Percentiles rank a stretch among this genome's conserved stretches.
phyloP scores from a whole-genome alignment of 306 rosid genomes.

The Prunus armeniaca region DNA sequence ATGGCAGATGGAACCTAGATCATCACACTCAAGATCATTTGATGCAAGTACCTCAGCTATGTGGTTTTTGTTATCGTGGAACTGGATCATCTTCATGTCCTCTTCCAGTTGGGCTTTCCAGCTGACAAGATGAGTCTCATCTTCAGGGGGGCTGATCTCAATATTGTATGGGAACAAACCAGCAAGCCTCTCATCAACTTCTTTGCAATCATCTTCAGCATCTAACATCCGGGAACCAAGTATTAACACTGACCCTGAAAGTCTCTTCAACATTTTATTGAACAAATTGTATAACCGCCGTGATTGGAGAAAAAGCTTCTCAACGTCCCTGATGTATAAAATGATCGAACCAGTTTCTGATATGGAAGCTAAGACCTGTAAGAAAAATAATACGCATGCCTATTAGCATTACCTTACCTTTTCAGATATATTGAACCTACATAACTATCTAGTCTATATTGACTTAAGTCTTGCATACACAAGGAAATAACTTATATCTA shows the following conservation, averaged over 20 bases:
- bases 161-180: slow-evolving; percentile 64
- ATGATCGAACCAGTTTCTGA: slow-evolving; percentile 72
- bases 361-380: slow-evolving; percentile 70
- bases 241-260: slow-evolving; percentile 74
- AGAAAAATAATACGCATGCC: slow-evolving; percentile 4
- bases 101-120: slow-evolving; percentile 80
- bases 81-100: slow-evolving; percentile 62
- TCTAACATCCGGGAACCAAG: slow-evolving; percentile 70
- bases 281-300: slow-evolving; percentile 62
- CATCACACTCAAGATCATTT: slow-evolving; percentile 84
- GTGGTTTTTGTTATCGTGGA: slow-evolving; percentile 84
- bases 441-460: background rate
- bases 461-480: background rate
- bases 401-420: slow-evolving; percentile 7
- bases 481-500: background rate
- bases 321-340: slow-evolving; percentile 75
- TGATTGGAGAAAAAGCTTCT: slow-evolving; percentile 65
- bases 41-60: slow-evolving; percentile 79
- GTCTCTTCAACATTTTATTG: slow-evolving; percentile 61
- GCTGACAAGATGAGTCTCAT: slow-evolving; percentile 48
- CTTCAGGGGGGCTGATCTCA: slow-evolving; percentile 64
- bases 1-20: slow-evolving; percentile 61
- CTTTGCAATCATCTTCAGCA: slow-evolving; percentile 40
- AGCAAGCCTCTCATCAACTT: slow-evolving; percentile 54
- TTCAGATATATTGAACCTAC: background rate